Evolutionary conservation across 257 asterid species (phyloP), one percentile per base, ranked within the genome.

Genomic region (Schizonepeta tenuifolia): DNA sequence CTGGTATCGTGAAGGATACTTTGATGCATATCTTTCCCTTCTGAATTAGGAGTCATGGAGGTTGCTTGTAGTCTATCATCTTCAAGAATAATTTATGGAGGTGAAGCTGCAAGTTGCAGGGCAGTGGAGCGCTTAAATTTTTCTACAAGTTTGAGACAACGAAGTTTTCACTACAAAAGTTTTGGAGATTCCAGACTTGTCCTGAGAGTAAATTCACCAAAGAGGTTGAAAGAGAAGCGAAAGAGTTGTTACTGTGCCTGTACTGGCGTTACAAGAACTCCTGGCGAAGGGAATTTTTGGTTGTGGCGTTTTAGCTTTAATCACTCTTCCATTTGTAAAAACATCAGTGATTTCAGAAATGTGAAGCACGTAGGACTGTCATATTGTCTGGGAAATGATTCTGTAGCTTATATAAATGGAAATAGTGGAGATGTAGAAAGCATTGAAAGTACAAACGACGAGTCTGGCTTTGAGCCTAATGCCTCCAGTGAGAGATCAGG

Each of bases 381-480:
- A 36, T 84, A 62, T 59, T 94, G 99, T 83, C 97, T 87, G 84
- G 97, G 90, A 73, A 91, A 86, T 84, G 98, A 94, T 57, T 89
- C 97, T 24, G 78, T 94, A 58, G 91, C 96, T 8, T 89, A 82
- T 80, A 50, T 90, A 66, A 82, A 85, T 77, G 92, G 86, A 31
- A 31, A 31, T 31, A 31, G 36, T 71, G 81, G 84, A 66, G 95
- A 89, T 58, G 78, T 78, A 20, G 91, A 86, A 64, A 54, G 57
- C 75, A 54, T 50, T 59, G 82, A 82, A 78, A 82, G 72, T 66
- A 84, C 51, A 57, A 73, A 58, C 49, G 76, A 58, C 41, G 89
- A 68, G 78, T 75, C 75, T 50, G 75, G 53, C 70, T 74, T 57
- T n/a, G 93, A 84, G 47, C 67, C 77, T 40, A 80, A 70, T 77